A percentile compares a stretch with the other conserved stretches of the same genome.
phyloP scores from a whole-genome alignment of 2,329 filamentous ascomycete genomes.

The Tolypocladium album region DNA sequence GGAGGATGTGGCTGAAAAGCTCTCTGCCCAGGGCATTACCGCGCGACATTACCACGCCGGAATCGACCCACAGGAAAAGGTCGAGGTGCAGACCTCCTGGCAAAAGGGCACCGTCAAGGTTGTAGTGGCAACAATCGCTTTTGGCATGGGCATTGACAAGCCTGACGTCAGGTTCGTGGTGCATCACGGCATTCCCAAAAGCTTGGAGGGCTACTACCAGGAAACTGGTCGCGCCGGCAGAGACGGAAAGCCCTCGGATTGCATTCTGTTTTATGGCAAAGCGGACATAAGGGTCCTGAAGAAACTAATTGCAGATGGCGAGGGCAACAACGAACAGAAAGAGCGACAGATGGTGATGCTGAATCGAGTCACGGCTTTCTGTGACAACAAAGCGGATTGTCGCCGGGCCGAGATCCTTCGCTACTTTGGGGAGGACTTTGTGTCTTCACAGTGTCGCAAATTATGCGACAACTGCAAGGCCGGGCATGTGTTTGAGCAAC shows the following conservation, averaged over 20 bases:
- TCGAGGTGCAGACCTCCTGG: conserved; percentile 67
- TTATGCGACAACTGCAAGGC: conserved; percentile 86
- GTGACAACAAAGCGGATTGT: conserved; percentile 81
- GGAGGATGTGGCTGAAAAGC: conserved; percentile 64
- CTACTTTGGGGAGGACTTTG: conserved; percentile 90
- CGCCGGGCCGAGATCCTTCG: conserved; percentile 76
- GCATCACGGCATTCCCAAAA: conserved; percentile 87
- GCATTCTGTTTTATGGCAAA: conserved; percentile 83
- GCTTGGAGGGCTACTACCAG: conserved; percentile 94
- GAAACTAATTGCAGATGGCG: conserved; percentile 73
- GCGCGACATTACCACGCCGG: conserved; percentile 82
- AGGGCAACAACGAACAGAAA: conserved; percentile 69
- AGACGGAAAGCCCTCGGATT: conserved; percentile 78
- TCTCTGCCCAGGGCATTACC: conserved; percentile 55
- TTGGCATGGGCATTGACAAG: conserved; percentile 99
- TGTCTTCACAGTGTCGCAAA: conserved; percentile 56
- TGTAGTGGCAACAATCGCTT: conserved; percentile 95
- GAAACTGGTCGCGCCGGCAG: conserved; percentile 92
- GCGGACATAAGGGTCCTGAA: conserved; percentile 63
- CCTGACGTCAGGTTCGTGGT: conserved; percentile 93
- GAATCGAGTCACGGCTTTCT: conserved; percentile 73
- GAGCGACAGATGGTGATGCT: conserved; percentile 79
- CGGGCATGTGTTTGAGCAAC: conserved; percentile 55
- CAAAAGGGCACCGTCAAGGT: conserved; percentile 71
- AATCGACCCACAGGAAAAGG: conserved; percentile 58